Percentiles rank a stretch among this genome's conserved stretches.
These are phyloP conservation scores for Mucor saturninus DNA, from an alignment of 371 early-diverging fungal species.

Conservation along the genomic window DNA sequence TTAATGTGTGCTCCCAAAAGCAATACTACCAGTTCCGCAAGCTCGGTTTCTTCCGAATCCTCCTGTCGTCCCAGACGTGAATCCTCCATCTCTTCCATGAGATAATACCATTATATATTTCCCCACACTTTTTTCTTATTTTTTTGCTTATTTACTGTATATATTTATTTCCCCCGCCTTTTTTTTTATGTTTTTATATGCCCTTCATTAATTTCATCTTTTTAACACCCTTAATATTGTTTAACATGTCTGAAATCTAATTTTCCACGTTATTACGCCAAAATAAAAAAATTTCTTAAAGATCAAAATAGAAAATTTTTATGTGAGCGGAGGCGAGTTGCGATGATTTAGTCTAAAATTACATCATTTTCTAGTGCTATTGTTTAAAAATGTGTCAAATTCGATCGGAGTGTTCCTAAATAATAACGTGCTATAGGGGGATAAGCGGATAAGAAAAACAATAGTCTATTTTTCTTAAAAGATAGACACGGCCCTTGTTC, in stretches of 20 bases:
- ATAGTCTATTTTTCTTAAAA: too few relatives aligned
- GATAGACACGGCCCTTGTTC: too few relatives aligned
- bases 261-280: neutral
- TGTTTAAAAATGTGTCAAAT: too few relatives aligned
- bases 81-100: neutral
- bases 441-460: too few relatives aligned
- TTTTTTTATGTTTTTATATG: conserved; percentile 1
- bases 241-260: neutral
- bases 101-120: neutral
- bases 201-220: neutral
- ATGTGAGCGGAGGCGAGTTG: too few relatives aligned
- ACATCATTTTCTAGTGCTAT: too few relatives aligned
- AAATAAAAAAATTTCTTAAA: neutral
- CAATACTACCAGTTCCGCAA: neutral
- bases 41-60: conserved; percentile 1
- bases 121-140: neutral
- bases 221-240: neutral
- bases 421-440: too few relatives aligned
- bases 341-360: too few relatives aligned
- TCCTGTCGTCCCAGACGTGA: conserved; percentile 4
- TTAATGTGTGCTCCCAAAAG: conserved; percentile 67
- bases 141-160: neutral
- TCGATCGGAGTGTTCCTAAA: too few relatives aligned
- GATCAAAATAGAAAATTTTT: too few relatives aligned
- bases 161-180: neutral